Percentiles rank a stretch among this genome's conserved stretches.
Evolutionary conservation across 371 early-diverging fungal species (phyloP).

Genomic region (Haplosporangium sp.): DNA sequence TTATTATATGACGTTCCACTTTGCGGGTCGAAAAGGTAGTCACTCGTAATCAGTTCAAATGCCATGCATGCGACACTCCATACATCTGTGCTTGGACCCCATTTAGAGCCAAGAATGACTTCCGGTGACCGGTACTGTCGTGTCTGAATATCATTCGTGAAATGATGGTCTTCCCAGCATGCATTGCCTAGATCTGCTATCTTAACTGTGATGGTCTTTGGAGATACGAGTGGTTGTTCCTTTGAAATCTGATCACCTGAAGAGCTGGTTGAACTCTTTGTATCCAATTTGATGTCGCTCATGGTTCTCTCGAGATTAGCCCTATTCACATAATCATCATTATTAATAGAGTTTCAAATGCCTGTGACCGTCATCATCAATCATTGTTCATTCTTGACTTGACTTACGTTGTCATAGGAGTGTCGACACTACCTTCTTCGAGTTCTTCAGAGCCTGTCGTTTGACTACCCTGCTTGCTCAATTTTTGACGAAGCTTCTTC

Average conservation of each 20-base stretch:
- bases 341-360: neutral
- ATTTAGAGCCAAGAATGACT: constrained; percentile 94
- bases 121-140: constrained; percentile 99
- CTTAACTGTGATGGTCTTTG: constrained; percentile 78
- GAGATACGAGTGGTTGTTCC: constrained; percentile 87
- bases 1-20: constrained; percentile 85
- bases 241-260: constrained; percentile 96
- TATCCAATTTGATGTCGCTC: constrained; percentile 41
- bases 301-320: constrained; percentile 38
- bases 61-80: constrained; percentile 97
- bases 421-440: constrained; percentile 10
- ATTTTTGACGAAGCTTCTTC: constrained; percentile 48
- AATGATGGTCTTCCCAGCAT: constrained; percentile 96
- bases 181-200: constrained; percentile 99
- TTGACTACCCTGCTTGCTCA: constrained; percentile 30
- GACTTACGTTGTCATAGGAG: constrained; percentile 37
- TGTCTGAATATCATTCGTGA: constrained; percentile 97
- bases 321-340: constrained; percentile 5
- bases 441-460: constrained; percentile 13
- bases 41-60: constrained; percentile 93
- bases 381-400: neutral
- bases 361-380: neutral
- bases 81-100: constrained; percentile 95
- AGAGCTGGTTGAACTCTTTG: constrained; percentile 30
- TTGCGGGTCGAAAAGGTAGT: constrained; percentile 93